Conservation (phyloP, 2,329 filamentous ascomycete genomes). For the Cladosporium austrohemisphaericum region DNA sequence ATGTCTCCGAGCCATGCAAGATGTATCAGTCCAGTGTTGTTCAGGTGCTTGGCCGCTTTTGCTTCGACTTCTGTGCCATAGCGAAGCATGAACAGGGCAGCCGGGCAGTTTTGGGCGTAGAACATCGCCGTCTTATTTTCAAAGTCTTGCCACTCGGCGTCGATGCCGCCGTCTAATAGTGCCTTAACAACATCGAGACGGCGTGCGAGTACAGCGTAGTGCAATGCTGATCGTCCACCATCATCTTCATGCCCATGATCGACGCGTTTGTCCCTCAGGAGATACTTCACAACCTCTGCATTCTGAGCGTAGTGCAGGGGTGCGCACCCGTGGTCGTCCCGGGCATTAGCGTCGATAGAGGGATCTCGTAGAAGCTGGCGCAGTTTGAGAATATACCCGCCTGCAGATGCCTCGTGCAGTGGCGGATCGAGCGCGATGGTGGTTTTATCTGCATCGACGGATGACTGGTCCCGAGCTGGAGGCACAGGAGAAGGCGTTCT, state of each 20-base stretch:
- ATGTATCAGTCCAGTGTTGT: conserved; percentile 9
- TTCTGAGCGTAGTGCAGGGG: conserved; percentile 3
- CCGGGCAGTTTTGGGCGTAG: conserved; percentile 7
- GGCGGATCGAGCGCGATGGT: no score
- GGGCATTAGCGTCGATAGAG: conserved; percentile 2
- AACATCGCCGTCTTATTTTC: conserved; percentile 14
- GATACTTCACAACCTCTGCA: not conserved
- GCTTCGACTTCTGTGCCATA: not conserved
- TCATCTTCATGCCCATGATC: not conserved
- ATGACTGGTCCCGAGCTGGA: not conserved
- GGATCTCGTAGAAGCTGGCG: not conserved
- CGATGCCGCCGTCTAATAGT: not conserved
- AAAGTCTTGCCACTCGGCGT: conserved; percentile 1
- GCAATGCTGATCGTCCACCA: not conserved
- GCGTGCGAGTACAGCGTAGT: not conserved
- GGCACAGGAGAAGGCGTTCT: not conserved
- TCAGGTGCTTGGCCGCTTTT: not conserved
- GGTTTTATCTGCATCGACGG: not conserved
- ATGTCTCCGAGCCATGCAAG: conserved; percentile 12
- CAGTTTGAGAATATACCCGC: not conserved
- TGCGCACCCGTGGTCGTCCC: not conserved
- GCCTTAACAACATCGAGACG: not conserved
- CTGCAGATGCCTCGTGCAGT: not conserved
- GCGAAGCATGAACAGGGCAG: conserved; percentile 6
- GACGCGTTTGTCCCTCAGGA: conserved; percentile 5